Evolutionary conservation across 164 flowering plant species (phyloP).

Genomic region (Aristolochia contorta): DNA sequence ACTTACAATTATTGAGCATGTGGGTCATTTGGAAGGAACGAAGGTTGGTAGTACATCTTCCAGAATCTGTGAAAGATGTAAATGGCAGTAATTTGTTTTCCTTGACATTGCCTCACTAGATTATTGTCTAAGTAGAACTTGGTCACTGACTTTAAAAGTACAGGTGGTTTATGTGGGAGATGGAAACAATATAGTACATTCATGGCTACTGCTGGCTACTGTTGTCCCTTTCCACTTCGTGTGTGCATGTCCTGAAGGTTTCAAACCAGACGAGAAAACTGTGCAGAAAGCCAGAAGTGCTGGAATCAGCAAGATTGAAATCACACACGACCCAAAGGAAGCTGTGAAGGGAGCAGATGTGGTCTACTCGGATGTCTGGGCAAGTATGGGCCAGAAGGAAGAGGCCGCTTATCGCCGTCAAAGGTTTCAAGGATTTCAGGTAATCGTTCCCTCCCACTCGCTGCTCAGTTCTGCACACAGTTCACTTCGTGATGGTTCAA

Average conservation of each 20-base stretch:
- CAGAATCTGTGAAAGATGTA: too few relatives aligned
- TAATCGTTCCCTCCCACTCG: conserved; percentile 11
- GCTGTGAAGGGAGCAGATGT: conserved; percentile 93
- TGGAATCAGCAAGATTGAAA: conserved; percentile 85
- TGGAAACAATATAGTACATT: conserved; percentile 95
- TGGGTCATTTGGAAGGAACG: conserved; percentile 83
- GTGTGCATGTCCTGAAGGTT: conserved; percentile 91
- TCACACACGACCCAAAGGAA: conserved; percentile 81
- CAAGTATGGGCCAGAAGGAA: conserved; percentile 98
- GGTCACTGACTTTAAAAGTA: conserved; percentile 4
- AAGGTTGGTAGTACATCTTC: conserved; percentile 36
- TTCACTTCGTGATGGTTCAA: neutral
- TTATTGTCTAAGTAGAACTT: too few relatives aligned
- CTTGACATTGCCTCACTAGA: too few relatives aligned
- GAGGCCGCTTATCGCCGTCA: conserved; percentile 84
- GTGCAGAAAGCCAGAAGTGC: conserved; percentile 62
- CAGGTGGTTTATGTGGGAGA: conserved; percentile 99
- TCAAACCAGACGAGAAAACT: conserved; percentile 79
- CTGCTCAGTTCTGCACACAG: neutral
- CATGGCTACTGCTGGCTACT: conserved; percentile 76
- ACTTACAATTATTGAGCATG: conserved; percentile 88
- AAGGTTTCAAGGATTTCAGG: conserved; percentile 94
- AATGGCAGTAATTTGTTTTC: too few relatives aligned
- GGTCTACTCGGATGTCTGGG: conserved; percentile 98
- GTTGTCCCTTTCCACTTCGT: conserved; percentile 88